Evolutionary conservation across 2,329 filamentous ascomycete species (phyloP), one percentile per base, ranked within the genome.

Genomic region (Trematosphaeria pertusa): DNA sequence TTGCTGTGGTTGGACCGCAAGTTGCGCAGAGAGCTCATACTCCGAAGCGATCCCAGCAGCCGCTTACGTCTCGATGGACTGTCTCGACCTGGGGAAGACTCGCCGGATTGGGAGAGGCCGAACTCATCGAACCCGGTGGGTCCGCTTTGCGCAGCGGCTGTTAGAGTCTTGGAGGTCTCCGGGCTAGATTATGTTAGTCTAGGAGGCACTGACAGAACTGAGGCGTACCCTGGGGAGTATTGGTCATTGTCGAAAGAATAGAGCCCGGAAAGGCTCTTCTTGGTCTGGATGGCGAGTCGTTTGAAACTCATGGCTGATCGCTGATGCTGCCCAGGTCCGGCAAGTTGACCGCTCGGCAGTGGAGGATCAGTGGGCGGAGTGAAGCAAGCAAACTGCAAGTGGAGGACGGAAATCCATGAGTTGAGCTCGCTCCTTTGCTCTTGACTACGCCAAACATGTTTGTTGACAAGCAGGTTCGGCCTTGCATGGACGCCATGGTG

Each of bases 211-310:
- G 21, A 14, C 11, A 11, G 37, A 17, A 22, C 19, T n/a, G 14
- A 33, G 10, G 33, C 42, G 3, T 37, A 60, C 55, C 22, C 33
- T 4, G 45, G 28, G 18, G 45, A 22, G 12, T 26, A 42, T 5
- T 55, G 37, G n/a, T 40, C 42, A 24, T 54, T 46, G 14, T 37
- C 48, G 37, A 48, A 58, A 47, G 52, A 50, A 53, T 63, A 60
- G 46, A 68, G 57, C 12, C 59, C 62, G 5, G 64, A 59, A 30
- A 67, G 46, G 34, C 66, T 69, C 51, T 64, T 67, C 44, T 60
- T 69, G 10, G 61, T 59, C 40, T 56, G 54, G 33, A 66, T 38
- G 15, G 55, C 56, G 18, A 69, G 52, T 28, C 55, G 59, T 43
- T 60, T 61, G 26, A 69, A 46, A 33, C 50, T 56, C 60, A 63